Evolutionary conservation across 2,329 filamentous ascomycete species (phyloP).

Genomic region (Chaetomiaceae sp.): DNA sequence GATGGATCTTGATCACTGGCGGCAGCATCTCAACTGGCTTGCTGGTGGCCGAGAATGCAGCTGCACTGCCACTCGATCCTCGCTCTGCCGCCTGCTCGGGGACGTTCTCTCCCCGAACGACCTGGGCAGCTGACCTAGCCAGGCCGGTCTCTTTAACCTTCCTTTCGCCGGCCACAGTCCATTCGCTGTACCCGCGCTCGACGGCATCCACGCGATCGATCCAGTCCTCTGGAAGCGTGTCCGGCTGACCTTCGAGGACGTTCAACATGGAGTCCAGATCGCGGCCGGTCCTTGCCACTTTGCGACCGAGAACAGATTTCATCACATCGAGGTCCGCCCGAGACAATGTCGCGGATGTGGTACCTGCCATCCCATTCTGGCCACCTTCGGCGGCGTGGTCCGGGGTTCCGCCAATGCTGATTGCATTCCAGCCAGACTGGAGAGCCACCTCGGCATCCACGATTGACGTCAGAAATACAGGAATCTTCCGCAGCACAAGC

Average conservation of each 20-base stretch:
- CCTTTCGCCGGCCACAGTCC: conserved; percentile 72
- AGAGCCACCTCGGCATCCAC: conserved; percentile 61
- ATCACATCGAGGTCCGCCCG: conserved; percentile 51
- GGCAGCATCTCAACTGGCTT: neutral
- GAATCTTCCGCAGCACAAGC: conserved; percentile 65
- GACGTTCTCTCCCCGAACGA: neutral
- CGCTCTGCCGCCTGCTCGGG: neutral
- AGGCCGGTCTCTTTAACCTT: conserved; percentile 64
- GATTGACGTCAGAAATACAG: conserved; percentile 60
- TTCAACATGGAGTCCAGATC: conserved; percentile 83
- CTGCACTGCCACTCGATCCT: neutral
- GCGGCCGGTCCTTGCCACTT: conserved; percentile 63
- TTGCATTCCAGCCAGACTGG: conserved; percentile 58
- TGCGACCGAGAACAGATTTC: conserved; percentile 57
- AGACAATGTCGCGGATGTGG: conserved; percentile 29
- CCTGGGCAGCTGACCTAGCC: conserved; percentile 19
- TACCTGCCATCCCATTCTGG: conserved; percentile 14
- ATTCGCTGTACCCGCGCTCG: conserved; percentile 71
- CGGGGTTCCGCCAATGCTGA: conserved; percentile 29
- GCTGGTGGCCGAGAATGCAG: neutral
- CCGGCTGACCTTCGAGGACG: conserved; percentile 71
- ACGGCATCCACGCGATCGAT: conserved; percentile 77
- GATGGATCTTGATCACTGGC: conserved; percentile 20
- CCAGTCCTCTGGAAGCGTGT: conserved; percentile 82
- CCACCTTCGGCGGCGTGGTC: conserved; percentile 8